Evolutionary conservation across 352 stramenopile species (phyloP).

Genomic region (Globisporangium canariense): DNA sequence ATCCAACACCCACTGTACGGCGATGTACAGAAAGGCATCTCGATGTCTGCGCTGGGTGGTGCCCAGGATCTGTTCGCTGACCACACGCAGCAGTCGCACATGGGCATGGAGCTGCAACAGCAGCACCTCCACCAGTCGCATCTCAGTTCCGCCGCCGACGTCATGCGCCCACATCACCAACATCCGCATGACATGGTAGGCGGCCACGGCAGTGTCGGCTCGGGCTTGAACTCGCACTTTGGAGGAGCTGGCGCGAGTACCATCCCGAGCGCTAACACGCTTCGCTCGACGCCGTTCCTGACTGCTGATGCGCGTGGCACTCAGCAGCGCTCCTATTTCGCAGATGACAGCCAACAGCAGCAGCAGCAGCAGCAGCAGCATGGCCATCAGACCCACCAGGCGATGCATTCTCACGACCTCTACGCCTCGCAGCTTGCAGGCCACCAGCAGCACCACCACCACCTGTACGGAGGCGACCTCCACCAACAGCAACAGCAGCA

Average conservation of each 20-base stretch:
- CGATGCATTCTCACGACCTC: constrained; percentile 47
- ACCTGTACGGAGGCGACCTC: constrained; percentile 21
- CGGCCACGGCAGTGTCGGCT: constrained; percentile 8
- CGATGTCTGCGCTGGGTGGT: constrained; percentile 37
- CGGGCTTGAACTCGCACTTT: constrained; percentile 15
- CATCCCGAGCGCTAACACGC: constrained; percentile 8
- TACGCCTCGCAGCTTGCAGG: constrained; percentile 42
- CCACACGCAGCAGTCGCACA: constrained; percentile 40
- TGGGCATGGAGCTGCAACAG: constrained; percentile 49
- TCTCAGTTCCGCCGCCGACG: constrained; percentile 20
- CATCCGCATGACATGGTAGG: constrained; percentile 15
- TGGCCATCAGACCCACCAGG: constrained; percentile 15
- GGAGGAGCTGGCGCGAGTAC: background rate
- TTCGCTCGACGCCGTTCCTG: constrained; percentile 17
- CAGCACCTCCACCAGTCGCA: constrained; percentile 14
- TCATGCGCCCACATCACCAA: constrained; percentile 40
- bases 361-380: constrained; percentile 25
- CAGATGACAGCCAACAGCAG: constrained; percentile 31
- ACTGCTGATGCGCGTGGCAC: constrained; percentile 10
- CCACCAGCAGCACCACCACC: constrained; percentile 33
- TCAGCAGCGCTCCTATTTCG: constrained; percentile 35
- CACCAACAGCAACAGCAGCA: constrained; percentile 34
- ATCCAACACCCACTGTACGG: constrained; percentile 56
- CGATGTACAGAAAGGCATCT: constrained; percentile 47
- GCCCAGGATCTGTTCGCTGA: constrained; percentile 45